Evolutionary conservation across 345 rosid genomes (phyloP), one percentile per base, ranked within the genome.

Genomic region (Sonneratia alba): DNA sequence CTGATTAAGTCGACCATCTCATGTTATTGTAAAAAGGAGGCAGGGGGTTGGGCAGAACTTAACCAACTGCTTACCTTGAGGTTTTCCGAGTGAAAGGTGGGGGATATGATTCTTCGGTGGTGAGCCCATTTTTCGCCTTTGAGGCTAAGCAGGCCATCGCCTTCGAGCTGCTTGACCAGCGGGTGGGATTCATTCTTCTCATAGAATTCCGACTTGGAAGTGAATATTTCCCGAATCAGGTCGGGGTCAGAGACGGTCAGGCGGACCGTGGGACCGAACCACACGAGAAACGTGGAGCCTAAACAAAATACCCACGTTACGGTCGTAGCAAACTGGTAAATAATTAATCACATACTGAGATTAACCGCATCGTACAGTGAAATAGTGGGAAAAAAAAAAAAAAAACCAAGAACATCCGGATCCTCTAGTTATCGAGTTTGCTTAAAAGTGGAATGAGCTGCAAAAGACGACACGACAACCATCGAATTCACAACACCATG

Each of bases 261-360:
- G 42, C 92, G 86, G 55, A 87, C 91, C n/a, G 87, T 86, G 55
- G 94, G 90, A 19, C 93, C 94, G n/a, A 85, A 77, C 98, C 98
- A 93, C 9, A 85, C 90, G 18, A 92, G 76, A 77, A 91, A 83
- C 27, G 92, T 89, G 16, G 89, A 88, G 67, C 96, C 97, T 93
- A 51, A 24, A 16, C 10, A 0, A 15, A 7, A 10, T 37, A 36
- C 22, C 16, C 51, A 9, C 4, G 9, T 42, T 21, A 59, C 21
- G 16, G 11, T 13, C 36, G 22, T 32, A 6, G 3, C 48, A 7
- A 0, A 6, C n/a, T 14, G 22, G 57, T 15, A 15, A 51, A 15
- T 7, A 16, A 15, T 15, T 18, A 15, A 51, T 51, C 57, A 51
- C 5, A 51, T 15, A 16, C 4, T 51, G 11, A 69, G 76, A 27